Conservation (phyloP, 208 protist species). For the Leishmania aethiopica region DNA sequence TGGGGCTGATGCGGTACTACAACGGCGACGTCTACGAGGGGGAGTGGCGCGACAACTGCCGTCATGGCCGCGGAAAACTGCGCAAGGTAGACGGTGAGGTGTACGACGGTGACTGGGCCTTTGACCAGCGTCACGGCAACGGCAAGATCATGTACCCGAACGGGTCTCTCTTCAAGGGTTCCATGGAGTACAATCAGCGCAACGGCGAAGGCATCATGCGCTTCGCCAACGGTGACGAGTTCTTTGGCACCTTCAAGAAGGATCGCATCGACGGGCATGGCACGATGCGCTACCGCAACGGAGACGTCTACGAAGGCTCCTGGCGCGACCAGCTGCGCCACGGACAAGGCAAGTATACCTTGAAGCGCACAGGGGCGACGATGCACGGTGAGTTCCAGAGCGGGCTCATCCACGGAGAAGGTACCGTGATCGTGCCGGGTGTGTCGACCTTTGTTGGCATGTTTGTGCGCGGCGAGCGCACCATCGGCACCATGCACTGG, state of each 20-base stretch:
- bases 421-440: constrained; percentile 63
- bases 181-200: constrained; percentile 60
- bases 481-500: constrained; percentile 82
- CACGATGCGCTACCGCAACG: constrained; percentile 72
- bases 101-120: constrained; percentile 80
- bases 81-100: constrained; percentile 47
- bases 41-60: constrained; percentile 70
- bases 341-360: constrained; percentile 80
- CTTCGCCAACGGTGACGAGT: constrained; percentile 88
- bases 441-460: constrained; percentile 78
- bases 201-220: constrained; percentile 81
- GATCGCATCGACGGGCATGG: constrained; percentile 82
- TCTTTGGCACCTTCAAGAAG: constrained; percentile 70
- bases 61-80: constrained; percentile 61
- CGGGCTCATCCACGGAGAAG: constrained; percentile 86
- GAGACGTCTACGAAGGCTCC: constrained; percentile 84
- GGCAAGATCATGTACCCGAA: constrained; percentile 68
- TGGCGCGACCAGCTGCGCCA: constrained; percentile 87
- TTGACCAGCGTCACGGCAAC: constrained; percentile 73
- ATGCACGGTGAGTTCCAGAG: constrained; percentile 80
- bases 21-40: constrained; percentile 89
- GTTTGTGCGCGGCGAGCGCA: constrained; percentile 79
- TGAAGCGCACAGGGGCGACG: constrained; percentile 73
- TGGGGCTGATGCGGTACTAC: constrained; percentile 66
- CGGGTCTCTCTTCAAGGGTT: constrained; percentile 77